Evolutionary conservation across 2,329 filamentous ascomycete genomes (phyloP).

Genomic region (Ascomycota sp.): DNA sequence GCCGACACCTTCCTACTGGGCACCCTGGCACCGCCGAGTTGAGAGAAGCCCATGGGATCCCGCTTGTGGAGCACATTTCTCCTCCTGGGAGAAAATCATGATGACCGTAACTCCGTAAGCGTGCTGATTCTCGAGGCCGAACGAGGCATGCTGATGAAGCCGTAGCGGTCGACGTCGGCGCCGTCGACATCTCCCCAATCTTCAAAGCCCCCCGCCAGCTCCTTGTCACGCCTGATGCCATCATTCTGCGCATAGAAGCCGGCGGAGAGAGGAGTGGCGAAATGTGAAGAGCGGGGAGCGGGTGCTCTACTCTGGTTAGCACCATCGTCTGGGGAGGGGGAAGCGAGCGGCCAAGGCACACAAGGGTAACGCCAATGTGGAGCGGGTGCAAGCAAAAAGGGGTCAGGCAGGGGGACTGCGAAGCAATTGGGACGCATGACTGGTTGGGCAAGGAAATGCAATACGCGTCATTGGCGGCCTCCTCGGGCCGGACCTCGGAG

Average conservation of each 20-base stretch:
- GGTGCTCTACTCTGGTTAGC: too few relatives aligned
- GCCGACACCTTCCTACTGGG: slow-evolving; percentile 36
- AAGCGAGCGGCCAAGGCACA: too few relatives aligned
- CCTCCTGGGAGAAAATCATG: slow-evolving; percentile 23
- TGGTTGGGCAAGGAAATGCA: slow-evolving; percentile 28
- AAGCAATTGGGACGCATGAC: too few relatives aligned
- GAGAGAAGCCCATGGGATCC: slow-evolving; percentile 15
- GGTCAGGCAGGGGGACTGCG: too few relatives aligned
- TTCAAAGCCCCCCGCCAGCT: slow-evolving; percentile 38
- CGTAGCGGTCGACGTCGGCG: slow-evolving; percentile 44
- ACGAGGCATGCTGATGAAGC: slow-evolving; percentile 36
- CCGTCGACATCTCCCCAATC: slow-evolving; percentile 46
- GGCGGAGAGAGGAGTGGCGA: slow-evolving; percentile 19
- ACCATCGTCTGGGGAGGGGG: too few relatives aligned
- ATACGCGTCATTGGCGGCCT: slow-evolving; percentile 34
- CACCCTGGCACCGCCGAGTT: slow-evolving; percentile 17
- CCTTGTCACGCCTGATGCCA: slow-evolving; percentile 16
- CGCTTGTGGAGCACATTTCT: slow-evolving; percentile 23
- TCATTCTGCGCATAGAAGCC: slow-evolving; percentile 24
- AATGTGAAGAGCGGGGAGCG: slow-evolving; percentile 12
- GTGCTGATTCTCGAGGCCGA: slow-evolving; percentile 20
- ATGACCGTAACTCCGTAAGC: slow-evolving; percentile 19
- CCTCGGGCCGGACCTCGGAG: slow-evolving; percentile 29
- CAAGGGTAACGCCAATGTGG: too few relatives aligned
- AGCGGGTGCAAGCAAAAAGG: too few relatives aligned